Base-by-base conservation (phyloP, 1,284 basidiomycete genomes). In the Leccinum subfulvum region DNA sequence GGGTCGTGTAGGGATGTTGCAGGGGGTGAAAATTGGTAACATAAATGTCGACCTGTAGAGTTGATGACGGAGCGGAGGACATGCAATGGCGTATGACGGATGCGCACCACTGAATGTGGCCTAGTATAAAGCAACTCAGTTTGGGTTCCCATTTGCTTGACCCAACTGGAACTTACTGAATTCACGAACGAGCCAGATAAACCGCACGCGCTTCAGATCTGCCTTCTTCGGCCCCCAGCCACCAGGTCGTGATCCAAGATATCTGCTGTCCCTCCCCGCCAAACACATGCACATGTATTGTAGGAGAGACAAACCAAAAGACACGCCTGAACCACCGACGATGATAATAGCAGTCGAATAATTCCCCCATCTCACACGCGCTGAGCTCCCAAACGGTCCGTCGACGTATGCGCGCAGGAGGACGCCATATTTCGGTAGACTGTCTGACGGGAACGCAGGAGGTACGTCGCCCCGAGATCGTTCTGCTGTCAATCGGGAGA, bases 31-130 rank as follows among this genome's bases (percentile, higher is more conserved):
- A 77, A 64, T 88, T 88, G 3, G 91, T 91, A 49, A 95, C 91
- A 71, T 87, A 95, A 37, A 95, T 89, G 68, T 94, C 89, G 58
- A 95, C 78, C 66, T 90, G 85, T 11, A 95, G 78, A 41, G 84
- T 81, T 3, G 83, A 77, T 9, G 73, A 44, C 0, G 86, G 79
- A 13, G 91, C 80, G 75, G 91, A 81, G 56, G 83, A 79, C 70
- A 86, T 83, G 73, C 91, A 94, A 33, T 83, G 80, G 28, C 88
- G 82, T 28, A 95, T 73, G 55, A 87, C 79, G 3, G 86, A 80
- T 0, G 92, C 91, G 60, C 90, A 88, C 93, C 93, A 95, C 62
- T 90, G 87, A 47, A 94, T 80, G 71, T 95, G 91, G n/a, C 87
- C 90, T 91, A 58, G n/a, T 30, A 18, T 4, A 14, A 44, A 56